Evolutionary conservation across 1,284 basidiomycete genomes (phyloP), one percentile per base, ranked within the genome.

Genomic region (Malassezia sp.): DNA sequence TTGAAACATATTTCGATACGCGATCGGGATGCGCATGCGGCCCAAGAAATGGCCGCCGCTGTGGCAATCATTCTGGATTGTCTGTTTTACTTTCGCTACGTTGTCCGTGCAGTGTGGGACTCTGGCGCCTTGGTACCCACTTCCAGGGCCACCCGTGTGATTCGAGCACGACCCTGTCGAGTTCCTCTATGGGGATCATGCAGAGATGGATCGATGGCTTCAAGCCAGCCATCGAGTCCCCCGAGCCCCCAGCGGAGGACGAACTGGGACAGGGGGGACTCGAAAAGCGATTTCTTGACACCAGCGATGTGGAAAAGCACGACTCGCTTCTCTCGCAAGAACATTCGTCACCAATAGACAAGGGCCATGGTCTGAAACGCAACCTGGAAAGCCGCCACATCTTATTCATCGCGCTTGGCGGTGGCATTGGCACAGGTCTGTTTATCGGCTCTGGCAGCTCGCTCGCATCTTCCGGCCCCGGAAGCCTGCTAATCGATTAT

Each of bases 341-440:
- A n/a, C n/a, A n/a, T n/a, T n/a, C n/a, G n/a, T n/a, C n/a, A n/a
- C n/a, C n/a, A n/a, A n/a, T n/a, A n/a, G n/a, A n/a, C 3, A 5
- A 15, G 23, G 6, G 2, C 1, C 24, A 20, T 21, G 21, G 32
- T 12, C 28, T 49, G n/a, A 38, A 44, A 17, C 30, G 32, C 12
- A 40, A 29, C 4, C 33, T 50, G 1, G 15, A 31, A 28, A 40
- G 28, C 10, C 37, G 48, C 4, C 48, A 50, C 23, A 38, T 50
- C 20, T 22, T 21, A 2, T 44, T 44, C 15, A 45, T 50, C 23
- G 42, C 48, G 11, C 37, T 50, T 8, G 62, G 60, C 12, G 57
- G 62, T 28, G 58, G 59, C 39, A 62, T 65, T 21, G 62, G 62
- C 9, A 65, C 62, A 3, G 62, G 62, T 53, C 52, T 65, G 10